A percentile compares a stretch with the other conserved stretches of the same genome.
These are phyloP conservation scores for Termitomyces sp. DNA, from an alignment of 768 basidiomycete genomes.

Conservation along the genomic window DNA sequence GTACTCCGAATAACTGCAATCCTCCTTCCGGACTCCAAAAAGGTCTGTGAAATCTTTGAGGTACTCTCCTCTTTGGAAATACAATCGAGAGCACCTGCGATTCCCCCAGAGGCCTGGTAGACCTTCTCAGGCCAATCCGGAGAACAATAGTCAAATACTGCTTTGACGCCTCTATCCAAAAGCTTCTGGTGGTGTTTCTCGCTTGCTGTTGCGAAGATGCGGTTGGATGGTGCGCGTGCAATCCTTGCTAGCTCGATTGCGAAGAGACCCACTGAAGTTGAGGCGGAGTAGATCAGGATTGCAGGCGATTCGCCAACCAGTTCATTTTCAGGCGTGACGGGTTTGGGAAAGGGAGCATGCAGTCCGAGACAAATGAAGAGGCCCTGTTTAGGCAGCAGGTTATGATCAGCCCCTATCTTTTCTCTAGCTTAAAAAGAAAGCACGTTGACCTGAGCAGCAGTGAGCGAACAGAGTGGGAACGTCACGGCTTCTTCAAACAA, in stretches of 20 bases:
- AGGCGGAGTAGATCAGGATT: conserved; percentile 29
- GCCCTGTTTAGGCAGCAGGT: too few species aligned
- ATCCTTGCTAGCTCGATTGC: conserved; percentile 24
- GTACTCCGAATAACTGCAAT: conserved; percentile 26
- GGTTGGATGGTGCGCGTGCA: conserved; percentile 20
- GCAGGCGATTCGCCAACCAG: conserved; percentile 15
- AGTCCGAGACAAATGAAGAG: conserved; percentile 29
- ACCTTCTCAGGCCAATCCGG: conserved; percentile 28
- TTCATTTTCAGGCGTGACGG: conserved; percentile 14
- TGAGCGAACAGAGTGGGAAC: conserved; percentile 27
- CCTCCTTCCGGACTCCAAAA: conserved; percentile 22
- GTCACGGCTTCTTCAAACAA: conserved; percentile 32
- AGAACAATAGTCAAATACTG: conserved; percentile 28
- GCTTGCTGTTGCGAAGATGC: conserved; percentile 28
- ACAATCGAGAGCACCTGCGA: conserved; percentile 29
- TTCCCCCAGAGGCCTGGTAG: conserved; percentile 22
- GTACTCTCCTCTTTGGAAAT: conserved; percentile 30
- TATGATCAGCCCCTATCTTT: neutral
- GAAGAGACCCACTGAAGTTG: conserved; percentile 32
- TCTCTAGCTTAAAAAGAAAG: neutral
- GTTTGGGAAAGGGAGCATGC: conserved; percentile 24
- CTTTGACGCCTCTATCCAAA: conserved; percentile 24
- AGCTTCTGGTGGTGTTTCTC: conserved; percentile 25
- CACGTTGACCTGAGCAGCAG: conserved; percentile 33
- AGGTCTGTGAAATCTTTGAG: conserved; percentile 26